Base-by-base conservation (phyloP, 805 yeast species). In the Metschnikowia similis region DNA sequence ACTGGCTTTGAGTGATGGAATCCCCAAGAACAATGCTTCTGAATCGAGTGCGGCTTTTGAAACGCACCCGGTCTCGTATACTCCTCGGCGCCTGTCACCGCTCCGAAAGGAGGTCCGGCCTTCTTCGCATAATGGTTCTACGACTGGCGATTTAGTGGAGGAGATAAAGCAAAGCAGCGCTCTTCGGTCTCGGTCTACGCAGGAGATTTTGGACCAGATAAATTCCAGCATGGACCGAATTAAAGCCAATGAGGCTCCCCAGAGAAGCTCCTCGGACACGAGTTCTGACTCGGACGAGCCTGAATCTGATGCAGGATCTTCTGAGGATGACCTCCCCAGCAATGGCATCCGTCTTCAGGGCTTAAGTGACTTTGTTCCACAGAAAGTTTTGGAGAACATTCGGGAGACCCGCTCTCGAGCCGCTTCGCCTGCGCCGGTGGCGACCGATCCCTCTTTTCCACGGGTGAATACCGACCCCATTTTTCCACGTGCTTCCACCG, bases 141-240 rank as follows among this genome's bases (percentile, higher is more conserved):
- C 42, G 4, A 45, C 55, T 4, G 48, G 46, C 8, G 52, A 48
- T 8, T 42, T 55, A 31, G 51, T 54, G 21, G 44, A 45, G 3
- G 54, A 52, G 32, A 45, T 55, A 26, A 60, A 56, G 1, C 50
- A 49, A 6, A 51, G 52, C 26, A 55, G 51, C 5, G 57, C 50
- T 9, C 39, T 48, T 37, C 39, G 48, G 21, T 50, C 62, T 13
- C 35, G 50, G 27, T 40, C 52, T 35, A 38, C 56, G 45, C 28
- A 53, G 56, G 62, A 60, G 36, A 62, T 64, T 10, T 45, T 63
- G 32, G 67, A 64, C n/a, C 57, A 56, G 46, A 63, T 66, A 11
- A 61, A 66, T 47, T 48, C 62, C 10, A 62, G 64, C 5, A 53
- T 65, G 10, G 56, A 57, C 26, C 48, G 56, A 4, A 43, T 43